phyloP scores from a whole-genome alignment of 805 yeast species.

The Saturnispora quitensis region DNA sequence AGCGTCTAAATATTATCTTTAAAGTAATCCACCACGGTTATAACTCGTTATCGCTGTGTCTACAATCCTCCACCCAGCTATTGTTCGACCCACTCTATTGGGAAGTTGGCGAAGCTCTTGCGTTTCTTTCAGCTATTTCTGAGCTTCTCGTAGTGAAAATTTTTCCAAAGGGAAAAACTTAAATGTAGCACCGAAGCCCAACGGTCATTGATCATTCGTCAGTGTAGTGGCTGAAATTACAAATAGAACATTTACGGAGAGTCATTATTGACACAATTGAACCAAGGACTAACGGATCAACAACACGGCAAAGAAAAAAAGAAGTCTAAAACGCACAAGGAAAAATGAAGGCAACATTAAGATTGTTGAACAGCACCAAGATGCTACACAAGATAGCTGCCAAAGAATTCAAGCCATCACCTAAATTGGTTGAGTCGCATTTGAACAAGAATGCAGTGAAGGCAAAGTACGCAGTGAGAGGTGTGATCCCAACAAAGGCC shows the following conservation, averaged over 20 bases:
- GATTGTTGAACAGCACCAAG: constrained; percentile 1
- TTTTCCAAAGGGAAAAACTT: neutral
- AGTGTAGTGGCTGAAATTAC: neutral
- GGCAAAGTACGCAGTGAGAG: constrained; percentile 96
- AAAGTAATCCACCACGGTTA: neutral
- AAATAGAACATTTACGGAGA: neutral
- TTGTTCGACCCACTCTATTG: neutral
- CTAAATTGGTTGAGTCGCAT: constrained; percentile 35
- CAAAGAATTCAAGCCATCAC: constrained; percentile 24
- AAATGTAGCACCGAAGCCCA: neutral
- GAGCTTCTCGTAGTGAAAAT: neutral
- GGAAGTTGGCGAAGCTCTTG: neutral
- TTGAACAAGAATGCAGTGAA: constrained; percentile 66
- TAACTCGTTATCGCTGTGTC: neutral
- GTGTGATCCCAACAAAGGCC: constrained; percentile 87
- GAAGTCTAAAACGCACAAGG: neutral
- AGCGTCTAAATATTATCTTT: neutral
- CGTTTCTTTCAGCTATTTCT: neutral
- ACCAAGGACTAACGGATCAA: neutral
- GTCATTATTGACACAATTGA: neutral
- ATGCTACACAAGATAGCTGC: constrained; percentile 9
- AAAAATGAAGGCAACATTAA: constrained; percentile 3
- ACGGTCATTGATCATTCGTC: neutral
- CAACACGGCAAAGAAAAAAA: neutral
- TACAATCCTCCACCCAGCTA: neutral